phyloP scores from a whole-genome alignment of 2,329 filamentous ascomycete species.

The Juglanconis sp. region DNA sequence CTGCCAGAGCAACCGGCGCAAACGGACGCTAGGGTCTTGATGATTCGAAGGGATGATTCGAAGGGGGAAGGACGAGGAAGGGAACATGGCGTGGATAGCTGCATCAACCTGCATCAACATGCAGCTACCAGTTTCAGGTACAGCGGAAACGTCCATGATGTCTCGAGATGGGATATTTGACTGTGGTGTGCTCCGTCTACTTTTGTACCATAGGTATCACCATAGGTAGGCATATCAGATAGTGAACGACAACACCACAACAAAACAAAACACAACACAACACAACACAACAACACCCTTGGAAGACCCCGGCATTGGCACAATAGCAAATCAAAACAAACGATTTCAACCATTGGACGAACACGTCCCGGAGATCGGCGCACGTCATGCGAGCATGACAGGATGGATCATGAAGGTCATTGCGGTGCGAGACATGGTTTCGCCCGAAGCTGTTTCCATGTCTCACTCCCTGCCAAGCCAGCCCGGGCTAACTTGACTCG shows the following conservation, averaged over 20 bases:
- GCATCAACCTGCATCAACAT: not conserved
- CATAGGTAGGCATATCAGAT: too few relatives aligned
- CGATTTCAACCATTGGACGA: not conserved
- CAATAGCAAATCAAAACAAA: too few relatives aligned
- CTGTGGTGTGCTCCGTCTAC: too few relatives aligned
- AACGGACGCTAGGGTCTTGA: not conserved
- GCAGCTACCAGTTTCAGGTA: not conserved
- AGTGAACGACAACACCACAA: too few relatives aligned
- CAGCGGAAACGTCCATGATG: too few relatives aligned
- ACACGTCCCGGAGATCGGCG: not conserved
- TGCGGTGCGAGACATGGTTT: not conserved
- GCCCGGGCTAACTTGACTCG: not conserved
- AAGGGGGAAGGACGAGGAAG: not conserved
- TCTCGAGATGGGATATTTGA: too few relatives aligned
- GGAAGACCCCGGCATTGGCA: too few relatives aligned
- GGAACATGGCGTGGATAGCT: not conserved
- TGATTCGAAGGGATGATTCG: not conserved
- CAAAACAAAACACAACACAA: too few relatives aligned
- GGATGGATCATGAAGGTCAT: not conserved
- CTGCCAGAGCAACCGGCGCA: conserved; percentile 15
- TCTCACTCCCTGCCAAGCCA: not conserved
- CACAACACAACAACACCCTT: too few relatives aligned
- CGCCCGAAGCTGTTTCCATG: not conserved
- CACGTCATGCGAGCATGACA: not conserved
- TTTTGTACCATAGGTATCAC: too few relatives aligned